phyloP scores from a whole-genome alignment of 306 rosid genomes.

The Ochetophila trinervis region DNA sequence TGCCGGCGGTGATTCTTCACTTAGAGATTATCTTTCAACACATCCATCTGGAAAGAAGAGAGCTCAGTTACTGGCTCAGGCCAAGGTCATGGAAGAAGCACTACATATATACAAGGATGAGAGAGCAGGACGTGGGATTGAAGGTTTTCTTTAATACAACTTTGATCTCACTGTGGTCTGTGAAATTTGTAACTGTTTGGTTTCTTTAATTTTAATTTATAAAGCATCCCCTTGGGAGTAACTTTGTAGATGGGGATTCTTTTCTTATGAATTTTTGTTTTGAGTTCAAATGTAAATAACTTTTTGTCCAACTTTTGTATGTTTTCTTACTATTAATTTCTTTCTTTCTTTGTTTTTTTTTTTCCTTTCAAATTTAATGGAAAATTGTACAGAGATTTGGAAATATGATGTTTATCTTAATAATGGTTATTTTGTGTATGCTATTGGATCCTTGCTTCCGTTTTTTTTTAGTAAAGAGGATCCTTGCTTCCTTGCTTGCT shows the following conservation, averaged over 20 bases:
- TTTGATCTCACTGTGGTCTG: not conserved
- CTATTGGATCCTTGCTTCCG: too few species aligned
- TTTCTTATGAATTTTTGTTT: not conserved
- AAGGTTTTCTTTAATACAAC: conserved; percentile 56
- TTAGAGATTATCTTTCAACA: conserved; percentile 52
- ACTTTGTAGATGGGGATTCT: not conserved
- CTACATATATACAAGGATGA: conserved; percentile 40
- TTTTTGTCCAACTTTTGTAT: too few species aligned
- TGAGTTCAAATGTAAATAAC: too few species aligned
- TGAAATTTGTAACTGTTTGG: not conserved
- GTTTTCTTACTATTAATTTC: too few species aligned
- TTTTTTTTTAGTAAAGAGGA: too few species aligned
- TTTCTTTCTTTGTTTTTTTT: too few species aligned
- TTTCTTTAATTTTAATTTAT: too few species aligned
- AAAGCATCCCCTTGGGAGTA: not conserved
- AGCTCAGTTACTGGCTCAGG: conserved; percentile 57
- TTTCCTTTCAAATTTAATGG: too few species aligned
- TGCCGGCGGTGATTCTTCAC: conserved; percentile 28
- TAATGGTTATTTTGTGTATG: too few species aligned
- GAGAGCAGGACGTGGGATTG: conserved; percentile 47
- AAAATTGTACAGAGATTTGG: too few species aligned
- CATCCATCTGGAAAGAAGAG: conserved; percentile 71
- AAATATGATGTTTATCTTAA: too few species aligned
- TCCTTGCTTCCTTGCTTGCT: too few species aligned
- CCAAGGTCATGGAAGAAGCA: conserved; percentile 78